phyloP scores from a whole-genome alignment of 108 stramenopile genomes.

The Cyclotella sp. region DNA sequence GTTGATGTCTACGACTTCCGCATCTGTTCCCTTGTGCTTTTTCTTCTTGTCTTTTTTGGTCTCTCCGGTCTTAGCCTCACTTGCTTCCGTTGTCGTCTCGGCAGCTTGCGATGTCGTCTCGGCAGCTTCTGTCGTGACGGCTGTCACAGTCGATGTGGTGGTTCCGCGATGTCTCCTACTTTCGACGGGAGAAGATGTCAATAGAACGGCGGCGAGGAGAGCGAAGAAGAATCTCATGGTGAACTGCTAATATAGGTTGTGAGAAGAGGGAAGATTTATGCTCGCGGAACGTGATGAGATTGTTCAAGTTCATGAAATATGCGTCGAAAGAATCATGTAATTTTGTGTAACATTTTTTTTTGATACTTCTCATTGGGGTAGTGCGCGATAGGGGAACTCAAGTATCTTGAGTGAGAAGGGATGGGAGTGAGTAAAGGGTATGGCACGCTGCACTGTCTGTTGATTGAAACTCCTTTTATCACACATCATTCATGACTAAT shows the following conservation, averaged over 20 bases:
- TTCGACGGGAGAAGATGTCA: slow-evolving; percentile 6
- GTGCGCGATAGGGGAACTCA: too few relatives aligned
- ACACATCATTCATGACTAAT: too few relatives aligned
- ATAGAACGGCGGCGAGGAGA: background rate
- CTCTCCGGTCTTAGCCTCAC: background rate
- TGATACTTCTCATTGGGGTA: too few relatives aligned
- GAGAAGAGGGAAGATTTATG: background rate
- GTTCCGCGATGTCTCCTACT: background rate
- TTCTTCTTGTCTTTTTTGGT: background rate
- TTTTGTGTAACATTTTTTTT: too few relatives aligned
- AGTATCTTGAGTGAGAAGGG: too few relatives aligned
- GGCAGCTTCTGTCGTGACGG: background rate
- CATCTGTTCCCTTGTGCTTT: background rate
- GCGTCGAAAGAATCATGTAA: too few relatives aligned
- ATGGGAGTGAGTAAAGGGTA: too few relatives aligned
- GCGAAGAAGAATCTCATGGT: slow-evolving; percentile 1
- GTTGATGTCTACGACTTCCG: background rate
- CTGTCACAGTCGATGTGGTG: background rate
- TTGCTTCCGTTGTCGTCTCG: background rate
- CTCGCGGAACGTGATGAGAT: background rate
- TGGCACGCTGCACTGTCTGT: too few relatives aligned
- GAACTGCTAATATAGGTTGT: background rate
- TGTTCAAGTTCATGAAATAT: too few relatives aligned
- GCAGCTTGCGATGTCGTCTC: too few relatives aligned
- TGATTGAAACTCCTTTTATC: too few relatives aligned